These are phyloP conservation scores for Alternaria panax DNA, from an alignment of 2,329 filamentous ascomycete species.

Conservation along the genomic window DNA sequence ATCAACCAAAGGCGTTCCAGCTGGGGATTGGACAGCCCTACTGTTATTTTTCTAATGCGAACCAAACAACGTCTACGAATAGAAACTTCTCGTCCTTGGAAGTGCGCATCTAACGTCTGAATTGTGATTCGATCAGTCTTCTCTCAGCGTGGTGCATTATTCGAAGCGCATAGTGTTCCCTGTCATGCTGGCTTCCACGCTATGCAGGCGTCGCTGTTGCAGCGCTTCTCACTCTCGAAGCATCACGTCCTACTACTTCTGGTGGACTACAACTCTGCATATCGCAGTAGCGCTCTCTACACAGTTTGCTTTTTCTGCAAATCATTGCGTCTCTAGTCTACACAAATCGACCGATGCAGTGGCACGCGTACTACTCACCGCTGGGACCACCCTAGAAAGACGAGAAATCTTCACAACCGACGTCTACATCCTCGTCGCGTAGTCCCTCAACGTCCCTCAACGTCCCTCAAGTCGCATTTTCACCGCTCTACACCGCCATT, in stretches of 20 bases:
- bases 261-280: conserved; percentile 14
- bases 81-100: neutral
- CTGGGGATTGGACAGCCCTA: neutral
- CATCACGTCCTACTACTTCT: conserved; percentile 5
- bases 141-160: neutral
- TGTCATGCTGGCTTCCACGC: neutral
- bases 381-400: conserved; percentile 3
- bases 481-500: conserved; percentile 34
- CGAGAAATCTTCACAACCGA: neutral
- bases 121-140: neutral
- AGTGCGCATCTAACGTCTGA: neutral
- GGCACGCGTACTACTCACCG: conserved; percentile 1
- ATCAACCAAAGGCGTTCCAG: neutral
- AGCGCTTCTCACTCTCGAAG: neutral
- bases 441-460: conserved; percentile 3
- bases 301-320: conserved; percentile 8
- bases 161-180: neutral
- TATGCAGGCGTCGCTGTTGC: neutral
- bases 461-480: conserved; percentile 11
- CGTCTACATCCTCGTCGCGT: neutral
- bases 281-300: neutral
- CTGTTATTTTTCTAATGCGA: neutral
- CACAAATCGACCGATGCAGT: conserved; percentile 13
- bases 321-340: neutral
- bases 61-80: conserved; percentile 1